Conservation (phyloP, 768 basidiomycete genomes). For the Phanerochaete sordida region DNA sequence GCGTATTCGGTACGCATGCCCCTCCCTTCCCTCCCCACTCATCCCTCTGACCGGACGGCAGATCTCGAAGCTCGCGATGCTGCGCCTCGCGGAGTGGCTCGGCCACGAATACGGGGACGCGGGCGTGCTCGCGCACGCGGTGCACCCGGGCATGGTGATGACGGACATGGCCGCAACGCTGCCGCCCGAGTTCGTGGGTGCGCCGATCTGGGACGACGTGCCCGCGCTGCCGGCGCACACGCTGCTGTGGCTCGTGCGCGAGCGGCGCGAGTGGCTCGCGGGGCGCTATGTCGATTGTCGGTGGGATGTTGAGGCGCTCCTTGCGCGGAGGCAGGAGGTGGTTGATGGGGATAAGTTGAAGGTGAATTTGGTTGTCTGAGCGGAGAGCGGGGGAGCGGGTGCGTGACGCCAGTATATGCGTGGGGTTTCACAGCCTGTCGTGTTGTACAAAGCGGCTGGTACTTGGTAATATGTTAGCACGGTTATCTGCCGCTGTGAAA, state of each 20-base stretch:
- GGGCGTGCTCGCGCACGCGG: not conserved
- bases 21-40: not conserved
- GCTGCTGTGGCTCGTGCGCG: constrained; percentile 6
- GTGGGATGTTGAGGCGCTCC: not conserved
- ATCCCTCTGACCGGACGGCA: not conserved
- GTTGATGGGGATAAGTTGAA: not conserved
- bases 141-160: constrained; percentile 9
- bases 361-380: not conserved
- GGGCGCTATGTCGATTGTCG: not conserved
- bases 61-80: constrained; percentile 2
- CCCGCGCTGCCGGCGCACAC: constrained; percentile 5
- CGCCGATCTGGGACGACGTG: too few species aligned
- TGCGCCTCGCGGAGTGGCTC: constrained; percentile 6
- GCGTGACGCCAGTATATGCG: too few species aligned
- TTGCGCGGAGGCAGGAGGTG: constrained; percentile 1
- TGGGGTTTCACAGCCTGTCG: too few species aligned
- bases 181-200: not conserved
- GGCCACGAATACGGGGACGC: constrained; percentile 2
- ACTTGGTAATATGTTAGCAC: too few species aligned
- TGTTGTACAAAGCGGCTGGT: too few species aligned
- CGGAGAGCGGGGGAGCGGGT: too few species aligned
- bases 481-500: too few species aligned
- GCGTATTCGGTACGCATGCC: not conserved
- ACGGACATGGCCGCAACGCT: constrained; percentile 11
- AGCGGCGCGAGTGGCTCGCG: constrained; percentile 3